Evolutionary conservation across 1,139 yeast species (phyloP), one percentile per base, ranked within the genome.

Genomic region (Saccharomyces hybrid): DNA sequence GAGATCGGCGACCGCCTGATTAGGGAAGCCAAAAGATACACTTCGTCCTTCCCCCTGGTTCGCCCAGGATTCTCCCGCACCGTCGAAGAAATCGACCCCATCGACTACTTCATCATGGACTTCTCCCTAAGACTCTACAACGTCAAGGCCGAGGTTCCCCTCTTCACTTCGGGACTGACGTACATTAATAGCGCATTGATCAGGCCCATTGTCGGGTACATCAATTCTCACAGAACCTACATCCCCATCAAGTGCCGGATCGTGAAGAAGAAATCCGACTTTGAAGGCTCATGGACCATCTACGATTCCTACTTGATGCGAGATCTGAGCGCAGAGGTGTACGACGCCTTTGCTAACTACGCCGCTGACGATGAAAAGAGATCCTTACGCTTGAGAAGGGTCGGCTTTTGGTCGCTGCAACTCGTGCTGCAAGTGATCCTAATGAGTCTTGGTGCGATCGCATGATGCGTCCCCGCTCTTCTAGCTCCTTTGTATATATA

Each of bases 271-370:
- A 73, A 89, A 29, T 75, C 76, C 41, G 98, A 93, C 66, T 93
- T 93, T 67, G 90, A 88, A 64, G 99, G 99, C 0, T 82, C 96
- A 4, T 93, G 99, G 99, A 93, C 99, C 1, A 78, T 90, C 4
- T 93, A 90, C 70, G 99, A 93, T 68, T 86, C 95, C 38, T 76
- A 86, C 55, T 75, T 93, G 57, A 89, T 93, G 96, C 95, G 88
- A 65, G 98, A 91, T 66, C 78, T 95, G 54, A 86, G 95, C 41
- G 85, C 85, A 48, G 96, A 88, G 63, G 95, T 91, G 2, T 91
- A 91, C 69, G 93, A 89, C 63, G 91, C 93, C 42, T 90, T 93
- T 71, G 97, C 84, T 2, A 81, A 84, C 53, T 91, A 90, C 64
- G 96, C 89, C 28, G 86, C 86, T 14, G 95, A 93, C 68, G 97